Base-by-base conservation (phyloP, 2,329 filamentous ascomycete genomes). In the Colletotrichum horii region DNA sequence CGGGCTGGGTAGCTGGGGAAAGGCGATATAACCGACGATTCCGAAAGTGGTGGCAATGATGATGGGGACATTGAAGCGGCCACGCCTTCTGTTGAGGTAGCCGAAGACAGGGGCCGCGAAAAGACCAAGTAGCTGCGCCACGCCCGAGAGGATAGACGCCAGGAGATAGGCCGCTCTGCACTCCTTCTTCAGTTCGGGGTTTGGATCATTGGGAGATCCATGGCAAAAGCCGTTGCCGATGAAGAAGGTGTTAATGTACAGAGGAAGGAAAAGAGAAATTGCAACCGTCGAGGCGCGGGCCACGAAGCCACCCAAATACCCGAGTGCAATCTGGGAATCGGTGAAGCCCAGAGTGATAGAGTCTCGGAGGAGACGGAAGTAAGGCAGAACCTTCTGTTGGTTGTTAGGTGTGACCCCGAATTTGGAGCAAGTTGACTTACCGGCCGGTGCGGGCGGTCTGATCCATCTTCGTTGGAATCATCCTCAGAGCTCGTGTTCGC, bases 221-320 rank as follows among this genome's bases (percentile, higher is more conserved):
- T 92, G 89, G 85, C 97, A 98, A 78, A 94, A 93, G 4, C 95
- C 96, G 69, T 94, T 93, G 65, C 88, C 87, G 77, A 96, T 94
- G 84, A 96, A 98, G 84, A 95, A 98, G 28, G 95, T 93, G 82
- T 98, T 98, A 80, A 98, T 92, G 82, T 94, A 97, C 3, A 99
- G 90, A 1, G 97, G 97, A 70, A 99, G 94, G 85, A 98, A 99
- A 8, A 98, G 91, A 1, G 95, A 97, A 78, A 99, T 98, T 68
- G 95, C 96, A 7, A 99, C 97, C 0, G 96, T 98, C 1, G 96
- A 98, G 9, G 97, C 96, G 71, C 97, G 93, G 12, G 96, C 96
- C 4, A 99, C 96, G 80, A 98, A 98, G 2, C 97, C 97, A 77
- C 96, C 97, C 0, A 98, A 87, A 81, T 98, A 99, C 32, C 94